phyloP scores from a whole-genome alignment of 169 alveolate genomes.

The Eimeria acervulina region DNA sequence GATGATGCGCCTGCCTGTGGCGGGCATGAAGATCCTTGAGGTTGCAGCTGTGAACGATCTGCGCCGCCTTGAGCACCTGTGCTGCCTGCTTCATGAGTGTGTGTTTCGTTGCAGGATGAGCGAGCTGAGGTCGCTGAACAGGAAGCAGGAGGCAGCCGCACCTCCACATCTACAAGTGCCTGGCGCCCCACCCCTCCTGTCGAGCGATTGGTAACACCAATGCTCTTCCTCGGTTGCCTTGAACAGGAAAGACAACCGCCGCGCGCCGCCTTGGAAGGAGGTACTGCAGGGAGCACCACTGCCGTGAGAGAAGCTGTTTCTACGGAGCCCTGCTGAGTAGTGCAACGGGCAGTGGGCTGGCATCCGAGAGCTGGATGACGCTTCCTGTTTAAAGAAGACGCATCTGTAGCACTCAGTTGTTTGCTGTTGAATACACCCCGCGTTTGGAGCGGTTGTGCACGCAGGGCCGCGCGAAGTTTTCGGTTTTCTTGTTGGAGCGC shows the following conservation, averaged over 20 bases:
- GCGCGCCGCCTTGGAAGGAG: constrained; percentile 5
- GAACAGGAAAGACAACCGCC: constrained; percentile 1
- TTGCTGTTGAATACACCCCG: neutral
- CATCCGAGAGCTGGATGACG: neutral
- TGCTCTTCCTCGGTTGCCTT: neutral
- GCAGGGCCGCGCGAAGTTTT: constrained; percentile 51
- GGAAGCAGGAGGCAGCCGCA: constrained; percentile 49
- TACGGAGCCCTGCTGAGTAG: neutral
- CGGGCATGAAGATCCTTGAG: neutral
- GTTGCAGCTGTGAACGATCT: neutral
- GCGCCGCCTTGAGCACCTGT: neutral
- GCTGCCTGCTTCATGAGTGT: neutral
- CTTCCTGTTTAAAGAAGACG: neutral
- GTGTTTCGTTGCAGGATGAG: neutral
- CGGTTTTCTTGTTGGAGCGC: constrained; percentile 62
- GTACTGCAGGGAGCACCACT: constrained; percentile 38
- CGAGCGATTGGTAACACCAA: neutral
- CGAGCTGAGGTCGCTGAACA: neutral
- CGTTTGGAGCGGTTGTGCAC: neutral
- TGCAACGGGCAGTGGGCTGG: neutral
- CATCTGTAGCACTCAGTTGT: neutral
- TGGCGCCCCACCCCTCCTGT: constrained; percentile 2
- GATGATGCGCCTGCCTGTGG: neutral
- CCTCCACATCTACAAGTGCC: constrained; percentile 66
- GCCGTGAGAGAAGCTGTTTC: constrained; percentile 48